Conservation (phyloP, 1,139 yeast genomes). For the Magnusiomyces paraingens region DNA sequence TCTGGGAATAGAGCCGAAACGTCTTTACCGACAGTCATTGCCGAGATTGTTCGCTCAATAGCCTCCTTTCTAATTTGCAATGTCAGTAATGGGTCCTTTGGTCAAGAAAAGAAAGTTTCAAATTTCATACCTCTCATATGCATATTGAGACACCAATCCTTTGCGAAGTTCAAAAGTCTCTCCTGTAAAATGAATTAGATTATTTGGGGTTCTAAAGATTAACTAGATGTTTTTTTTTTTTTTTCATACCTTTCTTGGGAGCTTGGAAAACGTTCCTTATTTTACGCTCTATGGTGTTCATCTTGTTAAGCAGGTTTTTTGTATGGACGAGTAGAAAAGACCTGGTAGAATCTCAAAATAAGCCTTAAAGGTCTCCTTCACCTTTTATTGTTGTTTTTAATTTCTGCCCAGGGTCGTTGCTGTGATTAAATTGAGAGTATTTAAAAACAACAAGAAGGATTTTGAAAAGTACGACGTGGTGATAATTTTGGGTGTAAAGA, state of each 20-base stretch:
- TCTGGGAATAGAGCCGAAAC: slow-evolving; percentile 94
- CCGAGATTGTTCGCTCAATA: slow-evolving; percentile 92
- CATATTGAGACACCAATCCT: slow-evolving; percentile 92
- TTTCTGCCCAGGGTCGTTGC: too few species aligned
- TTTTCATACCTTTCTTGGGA: slow-evolving; percentile 45
- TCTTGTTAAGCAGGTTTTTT: background rate
- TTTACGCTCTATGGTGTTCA: slow-evolving; percentile 37
- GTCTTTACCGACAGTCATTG: slow-evolving; percentile 99
- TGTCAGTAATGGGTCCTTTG: background rate
- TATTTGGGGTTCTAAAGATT: too few species aligned
- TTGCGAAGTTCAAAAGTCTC: slow-evolving; percentile 84
- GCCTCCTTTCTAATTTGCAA: slow-evolving; percentile 65
- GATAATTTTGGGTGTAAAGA: background rate
- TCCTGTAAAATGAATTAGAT: slow-evolving; percentile 37
- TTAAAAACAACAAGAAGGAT: background rate
- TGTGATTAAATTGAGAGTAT: background rate
- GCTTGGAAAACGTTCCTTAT: slow-evolving; percentile 49
- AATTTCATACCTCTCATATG: slow-evolving; percentile 38
- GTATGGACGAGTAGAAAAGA: background rate
- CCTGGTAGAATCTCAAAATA: too few species aligned
- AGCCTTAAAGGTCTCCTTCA: too few species aligned
- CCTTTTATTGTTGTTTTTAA: too few species aligned
- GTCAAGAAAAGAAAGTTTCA: background rate
- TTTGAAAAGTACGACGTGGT: background rate
- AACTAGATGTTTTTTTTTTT: background rate